Evolutionary conservation across 2,329 filamentous ascomycete species (phyloP).

Genomic region (Fusarium sp.): DNA sequence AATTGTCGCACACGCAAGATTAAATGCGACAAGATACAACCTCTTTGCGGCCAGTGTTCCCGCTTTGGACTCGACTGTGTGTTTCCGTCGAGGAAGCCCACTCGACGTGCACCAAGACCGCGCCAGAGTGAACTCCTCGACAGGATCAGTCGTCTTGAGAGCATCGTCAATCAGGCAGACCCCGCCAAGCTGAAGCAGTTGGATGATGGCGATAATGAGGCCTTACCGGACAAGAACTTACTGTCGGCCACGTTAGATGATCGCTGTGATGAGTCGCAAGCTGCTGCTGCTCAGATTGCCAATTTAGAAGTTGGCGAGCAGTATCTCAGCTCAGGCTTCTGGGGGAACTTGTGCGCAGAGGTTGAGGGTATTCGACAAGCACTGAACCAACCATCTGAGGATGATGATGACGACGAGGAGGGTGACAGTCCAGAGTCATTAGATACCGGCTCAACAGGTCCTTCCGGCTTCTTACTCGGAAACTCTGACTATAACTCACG

Average conservation of each 20-base stretch:
- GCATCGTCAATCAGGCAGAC: constrained; percentile 60
- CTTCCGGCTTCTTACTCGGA: constrained; percentile 50
- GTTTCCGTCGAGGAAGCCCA: constrained; percentile 61
- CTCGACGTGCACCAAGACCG: constrained; percentile 56
- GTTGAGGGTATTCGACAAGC: constrained; percentile 61
- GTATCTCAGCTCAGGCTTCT: constrained; percentile 61
- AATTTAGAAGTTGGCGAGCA: constrained; percentile 42
- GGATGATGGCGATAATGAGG: constrained; percentile 34
- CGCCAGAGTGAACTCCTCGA: constrained; percentile 60
- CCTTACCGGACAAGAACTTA: constrained; percentile 1
- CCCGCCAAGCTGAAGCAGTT: constrained; percentile 49
- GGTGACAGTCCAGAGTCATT: constrained; percentile 51
- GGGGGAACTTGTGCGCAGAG: constrained; percentile 59
- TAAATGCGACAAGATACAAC: constrained; percentile 69
- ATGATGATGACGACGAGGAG: constrained; percentile 54
- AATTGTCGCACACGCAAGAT: constrained; percentile 74
- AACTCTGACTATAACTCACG: constrained; percentile 44
- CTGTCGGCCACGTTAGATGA: constrained; percentile 26
- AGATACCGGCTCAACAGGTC: constrained; percentile 40
- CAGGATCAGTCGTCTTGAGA: constrained; percentile 60
- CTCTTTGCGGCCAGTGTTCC: constrained; percentile 65
- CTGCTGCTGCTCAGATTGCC: constrained; percentile 40
- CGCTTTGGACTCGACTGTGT: constrained; percentile 62
- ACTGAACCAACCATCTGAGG: constrained; percentile 59
- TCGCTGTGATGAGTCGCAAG: constrained; percentile 33